Evolutionary conservation across 352 stramenopile species (phyloP).

Genomic region (Pythium aristosporum): DNA sequence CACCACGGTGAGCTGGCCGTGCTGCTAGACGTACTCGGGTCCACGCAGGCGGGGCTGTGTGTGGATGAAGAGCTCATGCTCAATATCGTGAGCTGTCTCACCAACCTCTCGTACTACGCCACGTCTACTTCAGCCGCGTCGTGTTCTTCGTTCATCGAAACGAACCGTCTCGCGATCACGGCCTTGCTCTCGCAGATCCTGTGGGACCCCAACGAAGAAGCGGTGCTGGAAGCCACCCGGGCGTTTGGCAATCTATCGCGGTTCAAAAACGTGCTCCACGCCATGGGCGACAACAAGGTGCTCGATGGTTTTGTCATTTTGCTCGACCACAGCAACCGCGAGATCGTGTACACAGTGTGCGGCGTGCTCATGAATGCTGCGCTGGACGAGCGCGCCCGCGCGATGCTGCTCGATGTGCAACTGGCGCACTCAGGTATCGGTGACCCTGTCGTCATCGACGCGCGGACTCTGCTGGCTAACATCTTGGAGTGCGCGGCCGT

Average conservation of each 20-base stretch:
- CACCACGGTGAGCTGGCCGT: slow-evolving; percentile 29
- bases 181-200: slow-evolving; percentile 49
- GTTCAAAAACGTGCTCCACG: slow-evolving; percentile 60
- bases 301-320: slow-evolving; percentile 73
- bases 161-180: slow-evolving; percentile 42
- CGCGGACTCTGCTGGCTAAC: slow-evolving; percentile 40
- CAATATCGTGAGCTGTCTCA: slow-evolving; percentile 86
- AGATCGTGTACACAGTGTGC: slow-evolving; percentile 79
- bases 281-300: slow-evolving; percentile 56
- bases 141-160: slow-evolving; percentile 40
- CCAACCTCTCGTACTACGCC: slow-evolving; percentile 85
- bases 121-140: slow-evolving; percentile 8
- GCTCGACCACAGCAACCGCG: slow-evolving; percentile 70
- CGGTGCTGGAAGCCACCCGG: slow-evolving; percentile 74
- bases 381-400: slow-evolving; percentile 42
- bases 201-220: slow-evolving; percentile 74
- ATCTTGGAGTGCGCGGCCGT: slow-evolving; percentile 56
- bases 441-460: slow-evolving; percentile 31
- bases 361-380: slow-evolving; percentile 87
- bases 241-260: slow-evolving; percentile 86
- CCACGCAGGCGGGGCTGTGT: slow-evolving; percentile 15
- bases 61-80: slow-evolving; percentile 84
- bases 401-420: slow-evolving; percentile 33
- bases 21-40: slow-evolving; percentile 48
- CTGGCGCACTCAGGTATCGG: slow-evolving; percentile 15